These are phyloP conservation scores for Lycium barbarum DNA, from an alignment of 257 asterid species.

Conservation along the genomic window DNA sequence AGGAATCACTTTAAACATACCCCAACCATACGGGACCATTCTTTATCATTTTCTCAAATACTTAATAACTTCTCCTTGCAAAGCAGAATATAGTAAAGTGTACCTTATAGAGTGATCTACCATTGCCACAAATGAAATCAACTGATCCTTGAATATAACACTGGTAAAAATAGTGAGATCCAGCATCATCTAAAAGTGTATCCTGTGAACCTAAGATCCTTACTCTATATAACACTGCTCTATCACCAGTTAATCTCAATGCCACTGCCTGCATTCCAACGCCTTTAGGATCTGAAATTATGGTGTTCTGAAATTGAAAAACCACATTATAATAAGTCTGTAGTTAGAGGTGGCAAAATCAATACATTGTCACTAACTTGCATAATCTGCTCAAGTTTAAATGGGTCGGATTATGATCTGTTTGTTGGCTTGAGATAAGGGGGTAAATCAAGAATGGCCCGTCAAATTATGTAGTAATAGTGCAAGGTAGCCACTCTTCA, in stretches of 20 bases:
- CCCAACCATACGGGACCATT: background rate
- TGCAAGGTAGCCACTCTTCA: too few species aligned
- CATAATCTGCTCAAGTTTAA: background rate
- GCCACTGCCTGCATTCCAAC: slow-evolving; percentile 84
- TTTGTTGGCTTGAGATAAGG: too few species aligned
- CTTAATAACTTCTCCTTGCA: background rate
- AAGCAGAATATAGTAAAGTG: background rate
- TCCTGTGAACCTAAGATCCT: slow-evolving; percentile 85
- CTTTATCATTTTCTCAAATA: background rate
- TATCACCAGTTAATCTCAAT: slow-evolving; percentile 65
- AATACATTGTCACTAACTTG: too few species aligned
- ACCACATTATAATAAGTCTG: background rate
- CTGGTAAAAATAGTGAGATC: slow-evolving; percentile 64
- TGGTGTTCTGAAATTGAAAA: slow-evolving; percentile 58
- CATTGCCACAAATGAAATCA: slow-evolving; percentile 86
- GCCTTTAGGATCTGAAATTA: slow-evolving; percentile 47
- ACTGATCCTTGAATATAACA: slow-evolving; percentile 76
- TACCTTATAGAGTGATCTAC: slow-evolving; percentile 76
- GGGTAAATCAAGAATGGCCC: too few species aligned
- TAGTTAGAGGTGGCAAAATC: too few species aligned
- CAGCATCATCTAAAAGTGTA: slow-evolving; percentile 73
- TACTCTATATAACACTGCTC: slow-evolving; percentile 66
- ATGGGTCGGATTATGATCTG: background rate
- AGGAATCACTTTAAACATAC: background rate
- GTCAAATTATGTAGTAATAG: too few species aligned